These are phyloP conservation scores for Aureobasidium sp. DNA, from an alignment of 2,329 filamentous ascomycete genomes.

Conservation along the genomic window DNA sequence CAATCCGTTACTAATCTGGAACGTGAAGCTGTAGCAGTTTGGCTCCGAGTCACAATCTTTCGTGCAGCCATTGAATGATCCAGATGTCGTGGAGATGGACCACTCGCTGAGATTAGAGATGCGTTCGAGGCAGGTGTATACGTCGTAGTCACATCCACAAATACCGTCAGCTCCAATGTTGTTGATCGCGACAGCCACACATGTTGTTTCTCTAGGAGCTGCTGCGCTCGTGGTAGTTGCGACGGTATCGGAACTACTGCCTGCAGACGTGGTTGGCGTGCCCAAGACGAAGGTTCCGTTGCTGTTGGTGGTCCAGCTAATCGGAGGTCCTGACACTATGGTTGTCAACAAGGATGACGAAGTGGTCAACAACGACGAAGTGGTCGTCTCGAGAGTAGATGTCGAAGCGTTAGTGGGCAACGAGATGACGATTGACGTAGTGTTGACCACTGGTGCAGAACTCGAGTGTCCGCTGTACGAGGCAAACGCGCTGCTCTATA, in stretches of 20 bases:
- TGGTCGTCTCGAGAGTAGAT: not conserved
- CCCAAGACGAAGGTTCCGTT: not conserved
- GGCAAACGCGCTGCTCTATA: not conserved
- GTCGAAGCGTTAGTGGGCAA: not conserved
- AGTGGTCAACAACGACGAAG: too few relatives aligned
- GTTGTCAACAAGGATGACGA: not conserved
- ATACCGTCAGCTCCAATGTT: not conserved
- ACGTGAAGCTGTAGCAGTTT: not conserved
- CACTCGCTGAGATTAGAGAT: constrained; percentile 2
- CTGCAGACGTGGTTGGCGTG: not conserved
- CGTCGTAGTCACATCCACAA: not conserved
- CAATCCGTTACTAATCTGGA: not conserved
- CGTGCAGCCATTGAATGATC: not conserved
- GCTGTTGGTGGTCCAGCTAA: not conserved
- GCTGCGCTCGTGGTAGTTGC: not conserved
- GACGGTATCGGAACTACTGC: not conserved
- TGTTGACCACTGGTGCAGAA: not conserved
- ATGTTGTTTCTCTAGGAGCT: not conserved
- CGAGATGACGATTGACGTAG: not conserved
- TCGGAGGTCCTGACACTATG: not conserved
- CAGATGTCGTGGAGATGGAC: not conserved
- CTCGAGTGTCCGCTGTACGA: not conserved
- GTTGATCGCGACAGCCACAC: not conserved
- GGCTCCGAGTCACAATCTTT: not conserved
- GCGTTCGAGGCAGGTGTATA: not conserved